Evolutionary conservation across 768 basidiomycete genomes (phyloP).

Genomic region (Termitomyces bulborhizus): DNA sequence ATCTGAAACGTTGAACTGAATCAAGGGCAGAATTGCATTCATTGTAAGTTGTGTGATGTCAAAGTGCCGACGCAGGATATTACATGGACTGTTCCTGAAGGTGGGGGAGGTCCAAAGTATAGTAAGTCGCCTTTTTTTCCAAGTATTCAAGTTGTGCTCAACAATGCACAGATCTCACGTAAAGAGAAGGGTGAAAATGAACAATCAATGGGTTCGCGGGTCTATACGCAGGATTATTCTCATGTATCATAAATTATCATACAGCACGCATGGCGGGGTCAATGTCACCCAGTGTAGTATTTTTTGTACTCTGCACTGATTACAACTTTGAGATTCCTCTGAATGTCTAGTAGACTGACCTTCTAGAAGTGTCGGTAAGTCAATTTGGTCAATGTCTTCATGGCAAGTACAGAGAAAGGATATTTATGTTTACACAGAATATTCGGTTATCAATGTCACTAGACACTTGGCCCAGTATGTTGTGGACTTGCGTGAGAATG

Average conservation of each 20-base stretch:
- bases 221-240: neutral
- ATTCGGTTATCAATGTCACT: too few species aligned
- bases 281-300: too few species aligned
- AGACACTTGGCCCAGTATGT: too few species aligned
- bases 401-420: too few species aligned
- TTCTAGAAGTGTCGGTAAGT: too few species aligned
- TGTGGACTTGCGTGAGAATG: too few species aligned
- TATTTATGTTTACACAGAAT: too few species aligned
- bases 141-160: neutral
- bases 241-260: neutral
- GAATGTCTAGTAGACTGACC: too few species aligned
- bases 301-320: too few species aligned
- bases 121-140: conserved; percentile 47
- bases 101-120: conserved; percentile 95
- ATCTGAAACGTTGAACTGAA: neutral
- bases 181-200: neutral
- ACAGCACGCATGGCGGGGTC: neutral
- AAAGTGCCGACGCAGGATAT: conserved; percentile 97
- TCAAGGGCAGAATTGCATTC: conserved; percentile 69
- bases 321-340: too few species aligned
- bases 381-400: too few species aligned
- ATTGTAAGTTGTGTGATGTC: conserved; percentile 94
- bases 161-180: conserved; percentile 1
- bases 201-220: neutral
- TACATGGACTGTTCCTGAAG: conserved; percentile 95